Percentiles rank a stretch among this genome's conserved stretches.
Evolutionary conservation across 192 early-diverging fungal species (phyloP).

Genomic region (Rhizophagus sp.): DNA sequence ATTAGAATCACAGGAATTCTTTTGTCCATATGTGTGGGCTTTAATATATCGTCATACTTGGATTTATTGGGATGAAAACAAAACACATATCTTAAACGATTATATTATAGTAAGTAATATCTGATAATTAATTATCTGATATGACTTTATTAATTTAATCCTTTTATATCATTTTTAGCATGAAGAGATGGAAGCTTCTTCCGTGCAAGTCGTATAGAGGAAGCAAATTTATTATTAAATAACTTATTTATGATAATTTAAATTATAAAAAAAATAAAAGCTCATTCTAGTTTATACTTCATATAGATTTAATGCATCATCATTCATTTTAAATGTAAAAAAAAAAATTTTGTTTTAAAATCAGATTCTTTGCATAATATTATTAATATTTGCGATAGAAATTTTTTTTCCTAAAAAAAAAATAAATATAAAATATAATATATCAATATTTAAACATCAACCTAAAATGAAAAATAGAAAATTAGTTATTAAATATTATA

Average conservation of each 20-base stretch:
- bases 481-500: too few species aligned
- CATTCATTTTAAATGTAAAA: too few species aligned
- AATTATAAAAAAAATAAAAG: neutral
- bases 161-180: neutral
- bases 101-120: slow-evolving; percentile 38
- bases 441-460: too few species aligned
- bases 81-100: slow-evolving; percentile 45
- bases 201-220: neutral
- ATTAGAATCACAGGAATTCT: slow-evolving; percentile 57
- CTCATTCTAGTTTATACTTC: too few species aligned
- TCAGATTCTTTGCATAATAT: too few species aligned
- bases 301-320: too few species aligned
- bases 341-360: too few species aligned
- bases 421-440: too few species aligned
- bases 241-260: neutral
- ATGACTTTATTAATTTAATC: neutral
- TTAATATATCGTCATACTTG: slow-evolving; percentile 55
- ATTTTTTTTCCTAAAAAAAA: too few species aligned
- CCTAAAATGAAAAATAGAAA: too few species aligned
- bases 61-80: slow-evolving; percentile 75
- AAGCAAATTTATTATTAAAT: neutral
- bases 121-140: neutral
- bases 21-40: slow-evolving; percentile 72
- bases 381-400: too few species aligned
- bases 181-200: neutral